A percentile compares a stretch with the other conserved stretches of the same genome.
phyloP scores from a whole-genome alignment of 768 basidiomycete genomes.

The Leucocoprinus birnbaumii region DNA sequence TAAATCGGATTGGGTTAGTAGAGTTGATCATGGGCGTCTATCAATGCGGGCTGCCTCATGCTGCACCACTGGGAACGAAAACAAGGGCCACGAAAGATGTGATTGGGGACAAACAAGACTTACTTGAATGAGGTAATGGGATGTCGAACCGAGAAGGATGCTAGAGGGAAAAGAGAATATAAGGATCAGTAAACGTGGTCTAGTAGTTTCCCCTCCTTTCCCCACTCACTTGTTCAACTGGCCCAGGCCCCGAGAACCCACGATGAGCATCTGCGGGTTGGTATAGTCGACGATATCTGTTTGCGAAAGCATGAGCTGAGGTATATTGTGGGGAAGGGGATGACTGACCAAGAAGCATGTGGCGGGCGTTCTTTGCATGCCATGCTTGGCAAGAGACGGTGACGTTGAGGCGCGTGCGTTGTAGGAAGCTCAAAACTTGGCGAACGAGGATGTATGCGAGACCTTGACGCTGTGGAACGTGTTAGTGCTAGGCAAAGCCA shows the following conservation, averaged over 20 bases:
- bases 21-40: not conserved
- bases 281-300: constrained; percentile 82
- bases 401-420: constrained; percentile 87
- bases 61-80: too few relatives aligned
- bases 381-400: constrained; percentile 90
- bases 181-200: not conserved
- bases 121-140: constrained; percentile 89
- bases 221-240: constrained; percentile 77
- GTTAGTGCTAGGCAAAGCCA: not conserved
- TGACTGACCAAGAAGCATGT: constrained; percentile 75
- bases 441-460: constrained; percentile 85
- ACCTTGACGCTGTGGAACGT: constrained; percentile 68
- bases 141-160: constrained; percentile 91
- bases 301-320: not conserved
- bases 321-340: not conserved
- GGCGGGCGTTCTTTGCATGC: constrained; percentile 93
- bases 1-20: not conserved
- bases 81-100: not conserved
- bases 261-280: constrained; percentile 90
- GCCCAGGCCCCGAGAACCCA: constrained; percentile 88
- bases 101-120: constrained; percentile 12
- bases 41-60: too few relatives aligned
- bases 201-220: not conserved
- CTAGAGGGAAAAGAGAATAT: constrained; percentile 32
- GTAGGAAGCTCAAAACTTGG: constrained; percentile 85